These are phyloP conservation scores for Citrus mangshanensis DNA, from an alignment of 345 rosid genomes.

Conservation along the genomic window DNA sequence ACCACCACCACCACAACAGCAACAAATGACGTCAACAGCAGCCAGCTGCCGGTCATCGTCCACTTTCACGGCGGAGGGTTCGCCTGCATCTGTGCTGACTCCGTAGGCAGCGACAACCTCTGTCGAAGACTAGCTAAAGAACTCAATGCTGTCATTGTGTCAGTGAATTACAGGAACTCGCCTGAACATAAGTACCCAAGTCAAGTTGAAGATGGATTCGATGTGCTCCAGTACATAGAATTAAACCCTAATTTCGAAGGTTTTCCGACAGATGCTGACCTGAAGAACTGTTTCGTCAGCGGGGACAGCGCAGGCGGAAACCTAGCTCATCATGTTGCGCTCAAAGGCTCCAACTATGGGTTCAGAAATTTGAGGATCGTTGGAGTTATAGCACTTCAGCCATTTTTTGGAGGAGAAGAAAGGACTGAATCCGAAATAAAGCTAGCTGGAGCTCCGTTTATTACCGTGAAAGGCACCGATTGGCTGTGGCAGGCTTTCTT, in stretches of 20 bases:
- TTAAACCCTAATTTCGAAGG: background rate
- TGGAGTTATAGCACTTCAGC: slow-evolving; percentile 33
- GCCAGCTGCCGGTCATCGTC: slow-evolving; percentile 23
- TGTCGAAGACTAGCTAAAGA: slow-evolving; percentile 31
- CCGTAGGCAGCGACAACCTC: slow-evolving; percentile 15
- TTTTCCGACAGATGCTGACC: slow-evolving; percentile 13
- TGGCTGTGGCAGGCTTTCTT: slow-evolving; percentile 33
- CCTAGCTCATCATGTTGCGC: slow-evolving; percentile 37
- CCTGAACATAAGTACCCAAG: slow-evolving; percentile 38
- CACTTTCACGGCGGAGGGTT: slow-evolving; percentile 47
- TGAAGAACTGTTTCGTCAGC: slow-evolving; percentile 18
- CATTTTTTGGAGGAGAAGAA: slow-evolving; percentile 39
- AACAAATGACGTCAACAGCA: too few relatives aligned
- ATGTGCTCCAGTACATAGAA: slow-evolving; percentile 30
- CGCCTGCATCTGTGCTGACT: slow-evolving; percentile 26
- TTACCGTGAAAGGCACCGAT: slow-evolving; percentile 15
- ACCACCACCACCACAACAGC: too few relatives aligned
- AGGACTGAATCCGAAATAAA: slow-evolving; percentile 30
- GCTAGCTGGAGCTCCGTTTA: slow-evolving; percentile 1
- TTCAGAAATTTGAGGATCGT: slow-evolving; percentile 12
- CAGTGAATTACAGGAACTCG: slow-evolving; percentile 36
- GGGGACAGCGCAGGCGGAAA: slow-evolving; percentile 47
- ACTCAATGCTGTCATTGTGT: slow-evolving; percentile 22
- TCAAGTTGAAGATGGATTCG: slow-evolving; percentile 36
- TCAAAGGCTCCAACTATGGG: slow-evolving; percentile 9